Evolutionary conservation across 371 early-diverging fungal genomes (phyloP).

Genomic region (Circinella minor): DNA sequence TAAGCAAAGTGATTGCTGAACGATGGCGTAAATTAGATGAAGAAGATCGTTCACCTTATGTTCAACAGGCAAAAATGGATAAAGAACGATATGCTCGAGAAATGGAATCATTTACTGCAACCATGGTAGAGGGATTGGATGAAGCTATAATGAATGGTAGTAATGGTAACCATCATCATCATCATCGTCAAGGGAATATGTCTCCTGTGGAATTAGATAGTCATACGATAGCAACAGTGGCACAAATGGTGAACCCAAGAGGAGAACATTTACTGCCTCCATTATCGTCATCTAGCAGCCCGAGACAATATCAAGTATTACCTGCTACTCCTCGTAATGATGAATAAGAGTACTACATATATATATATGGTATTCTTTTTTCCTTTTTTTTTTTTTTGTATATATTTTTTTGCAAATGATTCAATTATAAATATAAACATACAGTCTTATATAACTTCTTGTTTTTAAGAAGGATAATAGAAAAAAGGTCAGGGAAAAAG

Average conservation of each 20-base stretch:
- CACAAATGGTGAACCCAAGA: conserved; percentile 31
- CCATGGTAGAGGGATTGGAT: neutral
- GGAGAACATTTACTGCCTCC: neutral
- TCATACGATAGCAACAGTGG: conserved; percentile 33
- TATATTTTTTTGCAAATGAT: too few species aligned
- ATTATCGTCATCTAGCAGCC: neutral
- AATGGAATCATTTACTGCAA: conserved; percentile 43
- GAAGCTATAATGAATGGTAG: neutral
- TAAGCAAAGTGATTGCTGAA: conserved; percentile 67
- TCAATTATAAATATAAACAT: too few species aligned
- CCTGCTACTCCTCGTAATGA: conserved; percentile 13
- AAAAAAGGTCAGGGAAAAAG: too few species aligned
- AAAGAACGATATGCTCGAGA: conserved; percentile 78
- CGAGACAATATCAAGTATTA: conserved; percentile 13
- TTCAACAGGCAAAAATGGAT: conserved; percentile 65
- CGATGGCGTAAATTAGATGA: conserved; percentile 66
- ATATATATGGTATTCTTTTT: neutral
- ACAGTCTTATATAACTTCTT: too few species aligned
- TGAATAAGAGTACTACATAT: neutral
- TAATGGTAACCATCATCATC: neutral
- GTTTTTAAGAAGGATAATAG: too few species aligned
- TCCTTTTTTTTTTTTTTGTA: neutral
- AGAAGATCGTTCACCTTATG: conserved; percentile 62
- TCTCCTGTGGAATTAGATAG: conserved; percentile 27
- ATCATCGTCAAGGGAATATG: neutral